Conservation (phyloP, 306 rosid genomes). For the Bauhinia variegata region DNA sequence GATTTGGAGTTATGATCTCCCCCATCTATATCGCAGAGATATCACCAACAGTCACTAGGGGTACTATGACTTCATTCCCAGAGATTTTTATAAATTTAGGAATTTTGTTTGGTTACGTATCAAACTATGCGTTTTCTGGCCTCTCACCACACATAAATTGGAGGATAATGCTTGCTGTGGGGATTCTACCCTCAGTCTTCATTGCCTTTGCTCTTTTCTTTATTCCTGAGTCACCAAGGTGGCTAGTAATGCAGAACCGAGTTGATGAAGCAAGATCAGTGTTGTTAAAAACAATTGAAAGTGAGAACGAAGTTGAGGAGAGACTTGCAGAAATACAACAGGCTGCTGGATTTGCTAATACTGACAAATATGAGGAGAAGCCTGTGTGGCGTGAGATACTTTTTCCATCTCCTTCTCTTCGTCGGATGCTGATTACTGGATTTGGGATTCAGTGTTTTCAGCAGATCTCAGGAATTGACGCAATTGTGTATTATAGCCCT, state of each 20-base stretch:
- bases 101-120: conserved; percentile 73
- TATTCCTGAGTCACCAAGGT: conserved; percentile 86
- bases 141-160: conserved; percentile 70
- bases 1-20: conserved; percentile 74
- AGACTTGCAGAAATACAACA: conserved; percentile 66
- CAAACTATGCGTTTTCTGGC: conserved; percentile 77
- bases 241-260: conserved; percentile 71
- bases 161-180: conserved; percentile 88
- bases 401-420: conserved; percentile 62
- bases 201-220: conserved; percentile 73
- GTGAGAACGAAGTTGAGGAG: conserved; percentile 70
- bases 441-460: conserved; percentile 83
- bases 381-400: conserved; percentile 63
- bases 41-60: conserved; percentile 71
- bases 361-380: conserved; percentile 54
- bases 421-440: conserved; percentile 72
- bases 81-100: conserved; percentile 79
- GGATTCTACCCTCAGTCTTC: conserved; percentile 74
- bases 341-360: conserved; percentile 60
- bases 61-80: conserved; percentile 77
- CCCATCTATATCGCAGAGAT: conserved; percentile 83
- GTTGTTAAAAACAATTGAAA: conserved; percentile 65
- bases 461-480: conserved; percentile 84
- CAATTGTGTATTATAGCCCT: conserved; percentile 83
- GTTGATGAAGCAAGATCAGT: conserved; percentile 78